Evolutionary conservation across 192 early-diverging fungal genomes (phyloP), one percentile per base, ranked within the genome.

Genomic region (Lobosporangium transversale): DNA sequence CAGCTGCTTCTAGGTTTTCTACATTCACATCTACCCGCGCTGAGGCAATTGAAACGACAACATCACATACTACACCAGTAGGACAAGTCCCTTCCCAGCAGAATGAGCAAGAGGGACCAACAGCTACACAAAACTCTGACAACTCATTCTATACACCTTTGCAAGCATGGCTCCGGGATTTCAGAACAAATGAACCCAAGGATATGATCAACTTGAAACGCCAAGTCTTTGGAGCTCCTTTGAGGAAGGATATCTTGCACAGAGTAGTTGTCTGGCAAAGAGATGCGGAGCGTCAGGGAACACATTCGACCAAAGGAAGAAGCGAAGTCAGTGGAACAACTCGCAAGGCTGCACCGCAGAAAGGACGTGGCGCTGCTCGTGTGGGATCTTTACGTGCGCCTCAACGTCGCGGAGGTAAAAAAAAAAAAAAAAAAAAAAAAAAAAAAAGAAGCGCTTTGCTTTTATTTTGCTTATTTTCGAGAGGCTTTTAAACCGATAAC

Each of bases 291-390:
- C 87, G 90, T 53, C 91, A 92, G 73, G 95, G 95, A 42, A 98
- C 97, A 10, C 90, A 92, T 50, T 89, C 84, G 49, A 88, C 94
- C 31, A 95, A 94, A 67, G 83, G 84, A 18, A 85, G 91, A 57
- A 86, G 89, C 42, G 92, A 95, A 66, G 95, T 98, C 31, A 85
- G 92, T 24, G 95, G 95, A 33, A 89, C 93, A 1, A 87, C 89
- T 40, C 75, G 87, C 44, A 98, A 98, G 80, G 80, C 85, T 14
- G 89, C 90, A 49, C 93, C 91, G 32, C 97, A 98, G 78, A 98
- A 98, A 80, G 97, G 97, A 17, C 86, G 95, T 30, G 97, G 97
- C 74, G 88, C 85, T 71, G 95, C 97, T n/a, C 85, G 97, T 62
- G 89, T 94, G 21, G 94, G 95, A 26, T 90, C 90, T 2, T 52